Percentiles rank a stretch among this genome's conserved stretches.
phyloP scores from a whole-genome alignment of 306 rosid species.

The Styphnolobium japonicum region DNA sequence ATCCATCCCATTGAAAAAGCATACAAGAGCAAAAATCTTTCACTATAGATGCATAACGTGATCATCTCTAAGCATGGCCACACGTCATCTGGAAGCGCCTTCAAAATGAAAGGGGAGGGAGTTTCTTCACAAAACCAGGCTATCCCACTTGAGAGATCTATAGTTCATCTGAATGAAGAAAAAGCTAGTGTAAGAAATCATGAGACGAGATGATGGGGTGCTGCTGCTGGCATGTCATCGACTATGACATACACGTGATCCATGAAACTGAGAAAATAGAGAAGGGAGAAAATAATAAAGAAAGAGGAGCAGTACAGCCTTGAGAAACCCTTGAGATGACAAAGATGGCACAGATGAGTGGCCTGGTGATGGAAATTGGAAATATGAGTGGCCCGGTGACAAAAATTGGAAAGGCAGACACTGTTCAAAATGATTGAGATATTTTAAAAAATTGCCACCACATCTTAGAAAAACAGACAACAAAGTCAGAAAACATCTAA shows the following conservation, averaged over 20 bases:
- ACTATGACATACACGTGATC: not conserved
- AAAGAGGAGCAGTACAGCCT: not conserved
- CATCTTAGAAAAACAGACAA: not conserved
- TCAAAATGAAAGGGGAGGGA: not conserved
- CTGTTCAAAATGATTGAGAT: not conserved
- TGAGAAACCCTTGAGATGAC: not conserved
- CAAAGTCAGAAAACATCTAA: not conserved
- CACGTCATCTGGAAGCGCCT: not conserved
- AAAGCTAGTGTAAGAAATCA: not conserved
- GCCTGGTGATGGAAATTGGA: not conserved
- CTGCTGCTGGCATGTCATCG: not conserved
- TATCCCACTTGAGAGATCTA: not conserved
- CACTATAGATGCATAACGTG: not conserved
- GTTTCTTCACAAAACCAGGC: not conserved
- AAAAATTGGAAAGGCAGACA: not conserved
- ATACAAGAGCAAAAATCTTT: not conserved
- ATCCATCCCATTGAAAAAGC: not conserved
- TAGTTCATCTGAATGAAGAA: not conserved
- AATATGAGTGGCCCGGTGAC: not conserved
- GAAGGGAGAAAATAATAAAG: not conserved
- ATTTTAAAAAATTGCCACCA: not conserved
- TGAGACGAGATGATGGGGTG: not conserved
- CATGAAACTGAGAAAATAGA: not conserved
- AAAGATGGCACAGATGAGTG: not conserved
- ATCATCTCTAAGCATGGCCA: not conserved